Evolutionary conservation across 257 asterid genomes (phyloP).

Genomic region (Petrea volubilis): DNA sequence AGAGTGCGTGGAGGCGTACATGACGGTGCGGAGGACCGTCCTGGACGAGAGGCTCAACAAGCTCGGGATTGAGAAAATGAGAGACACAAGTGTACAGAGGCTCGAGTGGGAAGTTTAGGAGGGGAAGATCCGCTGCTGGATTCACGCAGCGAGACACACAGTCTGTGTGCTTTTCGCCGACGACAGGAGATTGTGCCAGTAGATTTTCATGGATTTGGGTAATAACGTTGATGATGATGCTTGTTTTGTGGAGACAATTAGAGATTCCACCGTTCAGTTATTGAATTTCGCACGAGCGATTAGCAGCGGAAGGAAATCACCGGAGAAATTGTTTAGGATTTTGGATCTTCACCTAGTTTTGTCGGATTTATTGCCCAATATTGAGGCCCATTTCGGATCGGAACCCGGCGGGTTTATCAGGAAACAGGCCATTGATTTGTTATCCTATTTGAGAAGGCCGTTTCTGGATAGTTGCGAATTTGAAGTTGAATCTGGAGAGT

Average conservation of each 20-base stretch:
- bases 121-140: conserved; percentile 86
- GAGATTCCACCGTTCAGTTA: conserved; percentile 81
- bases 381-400: conserved; percentile 67
- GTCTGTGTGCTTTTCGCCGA: conserved; percentile 75
- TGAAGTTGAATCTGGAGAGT: conserved; percentile 79
- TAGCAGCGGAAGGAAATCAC: conserved; percentile 73
- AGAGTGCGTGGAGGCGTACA: conserved; percentile 89
- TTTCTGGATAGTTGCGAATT: conserved; percentile 75
- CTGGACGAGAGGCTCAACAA: conserved; percentile 60
- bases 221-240: conserved; percentile 56
- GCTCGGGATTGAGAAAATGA: conserved; percentile 64
- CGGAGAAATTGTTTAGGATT: conserved; percentile 88
- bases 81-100: conserved; percentile 91
- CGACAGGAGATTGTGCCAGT: conserved; percentile 75
- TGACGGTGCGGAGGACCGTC: conserved; percentile 69
- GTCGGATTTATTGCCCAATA: conserved; percentile 70
- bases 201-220: conserved; percentile 70
- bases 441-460: conserved; percentile 82
- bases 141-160: conserved; percentile 72
- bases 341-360: conserved; percentile 86
- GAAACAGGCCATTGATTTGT: conserved; percentile 70
- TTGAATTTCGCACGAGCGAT: conserved; percentile 90
- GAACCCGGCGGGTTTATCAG: conserved; percentile 71
- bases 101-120: conserved; percentile 82
- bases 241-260: conserved; percentile 79